Evolutionary conservation across 345 rosid species (phyloP).

Genomic region (Populus alba): DNA sequence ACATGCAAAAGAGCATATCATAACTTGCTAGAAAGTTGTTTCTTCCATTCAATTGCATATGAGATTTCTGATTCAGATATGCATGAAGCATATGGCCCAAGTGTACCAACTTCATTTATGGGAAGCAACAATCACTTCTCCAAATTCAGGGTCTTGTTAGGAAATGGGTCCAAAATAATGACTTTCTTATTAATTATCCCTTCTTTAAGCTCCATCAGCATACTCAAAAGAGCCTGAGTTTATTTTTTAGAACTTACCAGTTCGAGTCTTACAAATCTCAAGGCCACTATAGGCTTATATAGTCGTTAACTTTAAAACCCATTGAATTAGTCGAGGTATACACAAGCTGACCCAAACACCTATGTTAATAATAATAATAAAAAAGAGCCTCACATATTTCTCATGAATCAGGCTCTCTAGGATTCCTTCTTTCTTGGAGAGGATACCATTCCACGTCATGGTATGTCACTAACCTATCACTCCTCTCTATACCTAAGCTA

Average conservation of each 20-base stretch:
- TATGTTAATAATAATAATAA: too few relatives aligned
- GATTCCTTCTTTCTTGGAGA: conserved; percentile 39
- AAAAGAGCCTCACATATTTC: conserved; percentile 50
- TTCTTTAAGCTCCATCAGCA: conserved; percentile 49
- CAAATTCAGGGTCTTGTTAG: not conserved
- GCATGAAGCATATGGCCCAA: not conserved
- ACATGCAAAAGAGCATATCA: not conserved
- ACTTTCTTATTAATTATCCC: not conserved
- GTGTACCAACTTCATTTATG: not conserved
- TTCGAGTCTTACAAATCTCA: too few relatives aligned
- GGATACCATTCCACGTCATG: conserved; percentile 74
- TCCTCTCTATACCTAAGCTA: conserved; percentile 67
- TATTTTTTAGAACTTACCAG: rapidly evolving
- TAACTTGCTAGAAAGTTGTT: not conserved
- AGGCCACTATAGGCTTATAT: rapidly evolving
- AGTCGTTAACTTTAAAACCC: rapidly evolving
- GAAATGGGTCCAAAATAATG: not conserved
- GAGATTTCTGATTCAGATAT: not conserved
- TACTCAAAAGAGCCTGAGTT: conserved; percentile 38
- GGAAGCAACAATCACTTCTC: not conserved
- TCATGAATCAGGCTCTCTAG: conserved; percentile 42
- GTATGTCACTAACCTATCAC: conserved; percentile 61
- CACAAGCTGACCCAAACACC: too few relatives aligned
- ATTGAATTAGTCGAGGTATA: rapidly evolving
- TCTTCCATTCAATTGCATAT: not conserved